Evolutionary conservation across 768 basidiomycete genomes (phyloP), one percentile per base, ranked within the genome.

Genomic region (Psilocybe azurescens): DNA sequence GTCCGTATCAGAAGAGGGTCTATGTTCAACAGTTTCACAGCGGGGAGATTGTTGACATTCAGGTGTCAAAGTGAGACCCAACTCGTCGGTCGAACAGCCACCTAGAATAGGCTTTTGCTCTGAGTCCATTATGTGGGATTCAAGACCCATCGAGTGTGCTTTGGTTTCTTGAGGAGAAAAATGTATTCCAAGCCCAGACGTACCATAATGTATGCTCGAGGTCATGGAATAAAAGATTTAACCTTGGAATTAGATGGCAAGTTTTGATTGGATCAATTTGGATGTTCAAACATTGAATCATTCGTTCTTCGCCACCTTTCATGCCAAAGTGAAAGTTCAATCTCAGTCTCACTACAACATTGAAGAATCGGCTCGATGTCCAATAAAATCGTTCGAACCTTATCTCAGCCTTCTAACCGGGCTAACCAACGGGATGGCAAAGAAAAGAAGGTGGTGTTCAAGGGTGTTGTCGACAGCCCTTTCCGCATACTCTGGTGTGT

Each of bases 381-480:
- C 1, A 77, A 81, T 36, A 82, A 79, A 58, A 71, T 75, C 16
- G 89, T 82, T 30, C 82, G 81, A 32, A 77, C 79, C 0, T 82
- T 90, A 62, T 82, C 77, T 5, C 84, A 89, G 62, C 73, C 74
- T 11, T 90, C 91, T 0, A 90, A 89, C 67, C 86, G 91, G 46
- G 85, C 83, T 30, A 87, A 79, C 65, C 71, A 75, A 20, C 77
- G 78, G 56, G 75, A 78, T 36, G 64, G 56, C 16, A 73, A 72
- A 48, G 90, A 92, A 24, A 84, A 80, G 50, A 93, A 88, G 68
- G 75, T 79, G 1, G 84, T 88, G 0, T 93, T 86, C 77, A 93
- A 86, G 65, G 82, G 84, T 60, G 88, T 89, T 0, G 76, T 94
- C 24, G 87, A 88, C 54, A 93, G 84, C 61, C 93, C 93, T 2